These are phyloP conservation scores for Mucor saturninus DNA, from an alignment of 371 early-diverging fungal species.

Conservation along the genomic window DNA sequence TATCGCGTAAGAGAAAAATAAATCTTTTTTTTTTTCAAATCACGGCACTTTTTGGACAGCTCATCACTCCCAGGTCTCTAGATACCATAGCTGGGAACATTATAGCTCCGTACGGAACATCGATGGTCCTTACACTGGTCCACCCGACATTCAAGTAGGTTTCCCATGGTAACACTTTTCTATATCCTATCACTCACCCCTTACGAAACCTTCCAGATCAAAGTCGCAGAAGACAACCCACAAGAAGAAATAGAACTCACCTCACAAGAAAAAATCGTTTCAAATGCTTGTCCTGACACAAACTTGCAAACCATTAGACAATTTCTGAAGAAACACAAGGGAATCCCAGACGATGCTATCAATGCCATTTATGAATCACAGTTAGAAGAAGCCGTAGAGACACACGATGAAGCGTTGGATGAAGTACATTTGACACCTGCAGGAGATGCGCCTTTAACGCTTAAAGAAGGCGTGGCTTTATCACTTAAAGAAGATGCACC, in stretches of 20 bases:
- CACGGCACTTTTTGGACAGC: not conserved
- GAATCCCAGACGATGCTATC: slow-evolving; percentile 60
- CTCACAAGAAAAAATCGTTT: slow-evolving; percentile 54
- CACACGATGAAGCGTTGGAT: too few relatives aligned
- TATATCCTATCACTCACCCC: too few relatives aligned
- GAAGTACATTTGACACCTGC: too few relatives aligned
- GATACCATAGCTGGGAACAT: slow-evolving; percentile 87
- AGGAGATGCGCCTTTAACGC: too few relatives aligned
- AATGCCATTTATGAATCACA: slow-evolving; percentile 52
- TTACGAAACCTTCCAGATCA: not conserved
- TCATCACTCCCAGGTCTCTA: slow-evolving; percentile 11
- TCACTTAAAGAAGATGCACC: too few relatives aligned
- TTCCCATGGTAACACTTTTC: too few relatives aligned
- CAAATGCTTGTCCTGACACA: slow-evolving; percentile 51
- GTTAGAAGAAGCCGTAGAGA: not conserved
- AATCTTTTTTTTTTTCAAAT: not conserved
- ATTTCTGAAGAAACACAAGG: slow-evolving; percentile 52
- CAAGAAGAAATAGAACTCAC: slow-evolving; percentile 32
- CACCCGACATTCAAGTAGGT: slow-evolving; percentile 58
- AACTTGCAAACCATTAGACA: slow-evolving; percentile 54
- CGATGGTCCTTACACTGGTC: slow-evolving; percentile 66
- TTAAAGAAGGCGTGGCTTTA: too few relatives aligned
- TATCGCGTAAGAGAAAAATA: slow-evolving; percentile 62
- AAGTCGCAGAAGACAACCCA: slow-evolving; percentile 19
- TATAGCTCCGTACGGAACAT: slow-evolving; percentile 78